Base-by-base conservation (phyloP, 371 early-diverging fungal genomes). In the Circinella minor region DNA sequence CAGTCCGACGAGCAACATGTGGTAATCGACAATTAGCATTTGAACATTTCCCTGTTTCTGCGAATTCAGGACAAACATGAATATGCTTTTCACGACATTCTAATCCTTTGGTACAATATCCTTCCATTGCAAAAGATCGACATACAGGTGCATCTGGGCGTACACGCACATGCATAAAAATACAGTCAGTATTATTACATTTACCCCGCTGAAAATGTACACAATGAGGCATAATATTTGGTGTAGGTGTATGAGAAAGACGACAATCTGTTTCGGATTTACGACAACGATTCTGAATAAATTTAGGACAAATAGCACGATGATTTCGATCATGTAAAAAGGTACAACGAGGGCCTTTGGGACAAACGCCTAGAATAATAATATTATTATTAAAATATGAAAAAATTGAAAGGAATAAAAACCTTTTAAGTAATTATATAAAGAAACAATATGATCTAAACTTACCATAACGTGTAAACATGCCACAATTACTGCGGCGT, bases 61-160 rank as follows among this genome's bases (percentile, higher is more conserved):
- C 84, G 76, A 88, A 87, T 62, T 85, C 86, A 2, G 89, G 89
- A 51, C 89, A 88, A 3, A 88, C 83, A 75, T 85, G 86, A 9
- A 87, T 74, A 72, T 88, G 89, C 17, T 86, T 83, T 65, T 86
- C 77, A 46, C 76, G 75, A 54, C 89, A 88, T 1, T 71, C 72
- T 17, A 68, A 57, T 13, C 86, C 89, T 51, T 82, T 78, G 9
- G 81, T 72, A 66, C 89, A 88, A 74, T 84, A 88, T 13, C 89
- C 89, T 69, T 86, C 83, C 57, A 81, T 81, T 1, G 86, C 86
- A 76, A 88, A 88, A 9, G 84, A 77, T 37, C 77, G 78, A 60
- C 89, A 88, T 3, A 88, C 83, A 11, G 86, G 81, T 2, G 89
- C 87, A 66, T 86, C 81, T 0, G 78, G 77, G 39, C 83, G 82